These are phyloP conservation scores for Zostera marina DNA, from an alignment of 116 monocot genomes.

Conservation along the genomic window DNA sequence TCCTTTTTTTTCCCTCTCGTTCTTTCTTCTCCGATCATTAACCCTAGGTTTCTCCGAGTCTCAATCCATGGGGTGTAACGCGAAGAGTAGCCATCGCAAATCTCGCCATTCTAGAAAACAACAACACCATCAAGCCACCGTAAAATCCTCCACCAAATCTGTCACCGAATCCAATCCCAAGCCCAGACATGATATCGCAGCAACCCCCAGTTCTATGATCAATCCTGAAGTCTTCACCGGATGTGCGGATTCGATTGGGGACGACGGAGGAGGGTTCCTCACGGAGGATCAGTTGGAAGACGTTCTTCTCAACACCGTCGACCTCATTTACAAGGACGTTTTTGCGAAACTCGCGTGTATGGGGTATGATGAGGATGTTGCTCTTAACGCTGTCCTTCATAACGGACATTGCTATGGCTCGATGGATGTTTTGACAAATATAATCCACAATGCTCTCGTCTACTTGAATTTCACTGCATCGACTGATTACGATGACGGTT, in stretches of 20 bases:
- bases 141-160: neutral
- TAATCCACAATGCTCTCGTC: slow-evolving; percentile 46
- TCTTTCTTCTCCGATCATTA: neutral
- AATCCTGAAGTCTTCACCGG: neutral
- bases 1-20: no score
- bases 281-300: slow-evolving; percentile 75
- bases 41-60: neutral
- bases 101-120: slow-evolving; percentile 1
- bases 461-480: slow-evolving; percentile 21
- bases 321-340: slow-evolving; percentile 56
- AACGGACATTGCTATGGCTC: slow-evolving; percentile 77
- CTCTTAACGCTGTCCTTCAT: slow-evolving; percentile 43
- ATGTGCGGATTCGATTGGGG: neutral
- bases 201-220: neutral
- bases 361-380: slow-evolving; percentile 42
- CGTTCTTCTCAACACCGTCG: slow-evolving; percentile 47
- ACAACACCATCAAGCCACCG: neutral
- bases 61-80: neutral
- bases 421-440: slow-evolving; percentile 56
- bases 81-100: slow-evolving; percentile 4
- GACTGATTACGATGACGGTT: neutral
- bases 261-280: slow-evolving; percentile 28
- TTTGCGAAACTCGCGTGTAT: slow-evolving; percentile 36
- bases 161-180: neutral
- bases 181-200: neutral